Conservation (phyloP, 371 early-diverging fungal genomes). For the Mortierella sp. region DNA sequence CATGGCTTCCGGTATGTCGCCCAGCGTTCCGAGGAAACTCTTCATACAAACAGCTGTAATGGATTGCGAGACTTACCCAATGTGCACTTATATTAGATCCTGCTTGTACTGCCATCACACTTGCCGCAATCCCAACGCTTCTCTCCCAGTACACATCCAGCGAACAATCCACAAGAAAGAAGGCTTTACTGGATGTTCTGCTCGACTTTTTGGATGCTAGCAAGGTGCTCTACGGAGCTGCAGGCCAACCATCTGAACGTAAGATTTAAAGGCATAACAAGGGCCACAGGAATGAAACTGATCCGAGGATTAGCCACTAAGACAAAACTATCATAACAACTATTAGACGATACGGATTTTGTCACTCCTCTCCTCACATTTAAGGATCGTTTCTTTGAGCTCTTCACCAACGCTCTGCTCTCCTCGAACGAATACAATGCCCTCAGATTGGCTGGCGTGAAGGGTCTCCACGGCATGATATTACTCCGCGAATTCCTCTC, state of each 20-base stretch:
- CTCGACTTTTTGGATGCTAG: slow-evolving; percentile 75
- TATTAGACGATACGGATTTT: slow-evolving; percentile 59
- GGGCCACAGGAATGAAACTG: slow-evolving; percentile 6
- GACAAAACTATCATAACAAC: background rate
- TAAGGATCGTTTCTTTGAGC: slow-evolving; percentile 75
- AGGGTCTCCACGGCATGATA: slow-evolving; percentile 74
- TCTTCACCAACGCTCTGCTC: slow-evolving; percentile 69
- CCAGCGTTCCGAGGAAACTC: no score
- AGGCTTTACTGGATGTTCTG: slow-evolving; percentile 74
- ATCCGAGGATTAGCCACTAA: background rate
- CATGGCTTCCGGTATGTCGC: slow-evolving; percentile 67
- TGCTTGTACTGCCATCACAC: slow-evolving; percentile 69
- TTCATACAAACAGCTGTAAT: background rate
- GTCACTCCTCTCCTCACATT: slow-evolving; percentile 67
- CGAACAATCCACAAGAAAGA: slow-evolving; percentile 67
- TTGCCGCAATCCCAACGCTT: slow-evolving; percentile 64
- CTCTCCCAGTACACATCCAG: slow-evolving; percentile 66
- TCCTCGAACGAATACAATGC: slow-evolving; percentile 80
- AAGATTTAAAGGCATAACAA: no score
- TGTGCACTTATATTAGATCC: slow-evolving; percentile 61
- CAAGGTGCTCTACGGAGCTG: slow-evolving; percentile 67
- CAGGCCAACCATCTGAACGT: slow-evolving; percentile 57
- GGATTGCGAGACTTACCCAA: no score
- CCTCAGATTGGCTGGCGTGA: slow-evolving; percentile 72
- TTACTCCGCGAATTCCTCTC: slow-evolving; percentile 67